A percentile compares a stretch with the other conserved stretches of the same genome.
phyloP scores from a whole-genome alignment of 139 green algal genomes.

The Microglena sp. region DNA sequence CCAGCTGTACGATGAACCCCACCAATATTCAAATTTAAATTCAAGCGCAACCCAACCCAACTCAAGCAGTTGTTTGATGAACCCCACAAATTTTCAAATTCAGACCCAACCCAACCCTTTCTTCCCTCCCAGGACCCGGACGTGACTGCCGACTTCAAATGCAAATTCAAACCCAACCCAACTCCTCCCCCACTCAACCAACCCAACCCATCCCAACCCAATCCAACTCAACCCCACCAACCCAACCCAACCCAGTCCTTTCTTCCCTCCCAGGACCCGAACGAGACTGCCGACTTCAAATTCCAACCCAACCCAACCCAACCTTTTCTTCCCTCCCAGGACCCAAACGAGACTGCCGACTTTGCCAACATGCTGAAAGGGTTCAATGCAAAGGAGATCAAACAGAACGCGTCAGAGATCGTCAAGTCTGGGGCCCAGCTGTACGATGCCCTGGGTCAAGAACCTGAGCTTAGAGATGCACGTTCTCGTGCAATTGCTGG shows the following conservation, averaged over 20 bases:
- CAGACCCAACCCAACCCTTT: too few relatives aligned
- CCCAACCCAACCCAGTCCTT: background rate
- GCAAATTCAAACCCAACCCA: too few relatives aligned
- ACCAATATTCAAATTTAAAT: too few relatives aligned
- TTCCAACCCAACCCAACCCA: background rate
- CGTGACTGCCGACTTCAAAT: conserved; percentile 24
- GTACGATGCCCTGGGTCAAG: conserved; percentile 57
- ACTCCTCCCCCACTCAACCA: too few relatives aligned
- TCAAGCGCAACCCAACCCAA: background rate
- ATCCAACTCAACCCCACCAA: too few relatives aligned
- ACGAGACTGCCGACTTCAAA: conserved; percentile 25
- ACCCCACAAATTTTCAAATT: conserved; percentile 20
- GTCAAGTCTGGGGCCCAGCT: conserved; percentile 45
- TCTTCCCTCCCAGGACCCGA: too few relatives aligned
- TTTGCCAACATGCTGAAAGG: conserved; percentile 18
- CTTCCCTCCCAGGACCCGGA: conserved; percentile 19
- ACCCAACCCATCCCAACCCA: too few relatives aligned
- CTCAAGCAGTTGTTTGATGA: too few relatives aligned
- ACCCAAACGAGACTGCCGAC: conserved; percentile 20
- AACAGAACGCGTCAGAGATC: conserved; percentile 46
- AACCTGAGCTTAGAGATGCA: conserved; percentile 44
- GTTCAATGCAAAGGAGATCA: conserved; percentile 34
- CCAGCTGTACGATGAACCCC: conserved; percentile 56
- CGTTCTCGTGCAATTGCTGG: conserved; percentile 41
- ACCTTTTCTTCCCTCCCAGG: conserved; percentile 9